Conservation (phyloP, 257 asterid genomes). For the Gardenia jasminoides region DNA sequence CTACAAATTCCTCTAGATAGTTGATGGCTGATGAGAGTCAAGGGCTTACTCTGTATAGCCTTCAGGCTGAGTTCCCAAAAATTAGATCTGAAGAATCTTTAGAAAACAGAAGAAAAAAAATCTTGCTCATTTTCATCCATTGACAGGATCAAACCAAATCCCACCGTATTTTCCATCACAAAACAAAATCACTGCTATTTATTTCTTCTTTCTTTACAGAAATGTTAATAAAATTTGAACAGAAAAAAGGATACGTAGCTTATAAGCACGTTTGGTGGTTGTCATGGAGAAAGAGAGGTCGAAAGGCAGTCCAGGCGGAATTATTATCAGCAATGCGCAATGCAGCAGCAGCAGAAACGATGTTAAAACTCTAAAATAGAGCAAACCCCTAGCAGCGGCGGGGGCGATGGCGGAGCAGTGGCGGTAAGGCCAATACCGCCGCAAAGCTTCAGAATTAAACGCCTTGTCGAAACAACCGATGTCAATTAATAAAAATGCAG, state of each 20-base stretch:
- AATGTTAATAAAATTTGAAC: constrained; percentile 5
- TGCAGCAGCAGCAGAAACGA: not conserved
- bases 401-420: not conserved
- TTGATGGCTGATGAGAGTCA: constrained; percentile 27
- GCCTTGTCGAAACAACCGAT: too few species aligned
- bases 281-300: constrained; percentile 26
- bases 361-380: too few species aligned
- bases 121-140: not conserved
- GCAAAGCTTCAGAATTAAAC: not conserved
- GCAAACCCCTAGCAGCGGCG: not conserved
- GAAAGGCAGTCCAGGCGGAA: too few species aligned
- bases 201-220: not conserved
- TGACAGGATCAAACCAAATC: not conserved
- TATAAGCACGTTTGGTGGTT: constrained; percentile 94
- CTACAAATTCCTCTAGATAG: constrained; percentile 91
- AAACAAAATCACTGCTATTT: too few species aligned
- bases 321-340: not conserved
- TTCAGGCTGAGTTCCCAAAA: constrained; percentile 6
- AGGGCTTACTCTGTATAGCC: constrained; percentile 37
- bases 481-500: constrained; percentile 11
- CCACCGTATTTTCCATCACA: not conserved
- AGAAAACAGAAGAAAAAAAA: not conserved
- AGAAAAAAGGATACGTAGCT: constrained; percentile 89
- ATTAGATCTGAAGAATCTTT: not conserved
- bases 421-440: not conserved